Evolutionary conservation across 257 asterid genomes (phyloP).

Genomic region (Schizonepeta tenuifolia): DNA sequence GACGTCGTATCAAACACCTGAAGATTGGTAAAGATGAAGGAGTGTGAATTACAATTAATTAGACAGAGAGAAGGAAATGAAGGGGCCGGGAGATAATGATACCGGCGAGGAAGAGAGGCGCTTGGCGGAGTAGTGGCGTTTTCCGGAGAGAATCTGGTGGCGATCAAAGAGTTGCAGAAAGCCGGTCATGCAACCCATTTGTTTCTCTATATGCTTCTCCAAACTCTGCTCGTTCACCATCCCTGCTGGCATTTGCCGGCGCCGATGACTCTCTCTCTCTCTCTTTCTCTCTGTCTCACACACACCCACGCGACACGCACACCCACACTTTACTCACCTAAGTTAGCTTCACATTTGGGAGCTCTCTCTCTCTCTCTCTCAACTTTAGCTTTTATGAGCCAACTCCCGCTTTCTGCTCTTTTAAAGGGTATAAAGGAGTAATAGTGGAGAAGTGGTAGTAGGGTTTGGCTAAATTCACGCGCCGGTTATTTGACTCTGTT

Average conservation of each 20-base stretch:
- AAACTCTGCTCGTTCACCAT: slow-evolving; percentile 52
- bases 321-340: slow-evolving; percentile 8
- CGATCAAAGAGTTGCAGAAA: slow-evolving; percentile 87
- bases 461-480: slow-evolving; percentile 48
- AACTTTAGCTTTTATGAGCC: slow-evolving; percentile 33
- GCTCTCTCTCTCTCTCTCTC: slow-evolving; percentile 14
- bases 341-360: slow-evolving; percentile 39
- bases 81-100: not conserved
- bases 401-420: slow-evolving; percentile 83
- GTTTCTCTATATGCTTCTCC: slow-evolving; percentile 60
- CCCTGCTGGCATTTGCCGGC: slow-evolving; percentile 42
- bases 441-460: slow-evolving; percentile 34
- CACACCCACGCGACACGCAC: not conserved
- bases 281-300: slow-evolving; percentile 18
- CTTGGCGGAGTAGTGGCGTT: slow-evolving; percentile 56
- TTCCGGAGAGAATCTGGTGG: slow-evolving; percentile 67
- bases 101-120: slow-evolving; percentile 71
- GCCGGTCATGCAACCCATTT: slow-evolving; percentile 55
- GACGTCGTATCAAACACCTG: slow-evolving; percentile 56
- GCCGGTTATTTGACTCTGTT: slow-evolving; percentile 24
- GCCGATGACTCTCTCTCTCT: slow-evolving; percentile 9
- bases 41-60: not conserved
- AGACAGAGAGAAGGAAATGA: not conserved
- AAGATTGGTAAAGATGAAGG: not conserved
- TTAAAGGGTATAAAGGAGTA: slow-evolving; percentile 48